Percentiles rank a stretch among this genome's conserved stretches.
These are phyloP conservation scores for Populus hybrid DNA, from an alignment of 441 rosid species.

Conservation along the genomic window DNA sequence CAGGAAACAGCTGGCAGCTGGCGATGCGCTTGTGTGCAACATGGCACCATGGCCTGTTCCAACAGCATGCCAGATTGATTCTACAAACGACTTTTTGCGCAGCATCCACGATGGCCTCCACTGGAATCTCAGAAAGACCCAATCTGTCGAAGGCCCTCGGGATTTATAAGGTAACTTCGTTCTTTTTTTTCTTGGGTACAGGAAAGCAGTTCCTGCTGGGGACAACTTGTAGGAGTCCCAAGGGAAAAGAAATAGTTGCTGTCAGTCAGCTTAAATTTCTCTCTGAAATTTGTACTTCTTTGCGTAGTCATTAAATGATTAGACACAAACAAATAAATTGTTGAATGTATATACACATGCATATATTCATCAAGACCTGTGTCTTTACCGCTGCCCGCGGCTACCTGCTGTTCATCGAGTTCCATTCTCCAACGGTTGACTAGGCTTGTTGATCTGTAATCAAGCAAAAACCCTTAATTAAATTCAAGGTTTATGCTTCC, in stretches of 20 bases:
- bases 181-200: background rate
- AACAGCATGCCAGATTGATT: constrained; percentile 82
- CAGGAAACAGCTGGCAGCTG: constrained; percentile 70
- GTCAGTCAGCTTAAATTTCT: background rate
- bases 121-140: constrained; percentile 89
- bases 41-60: constrained; percentile 99
- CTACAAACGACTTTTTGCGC: constrained; percentile 77
- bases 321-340: background rate
- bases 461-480: too few species aligned
- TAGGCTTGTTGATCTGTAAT: background rate
- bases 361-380: background rate
- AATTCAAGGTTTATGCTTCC: too few species aligned
- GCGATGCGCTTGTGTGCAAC: constrained; percentile 96
- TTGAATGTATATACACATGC: too few species aligned
- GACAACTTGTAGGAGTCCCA: background rate
- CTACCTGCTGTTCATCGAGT: background rate
- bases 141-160: constrained; percentile 73
- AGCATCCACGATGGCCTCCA: constrained; percentile 98
- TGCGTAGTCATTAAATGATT: background rate
- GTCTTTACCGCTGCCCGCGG: background rate
- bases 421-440: background rate
- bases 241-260: background rate
- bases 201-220: background rate
- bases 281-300: constrained; percentile 2
- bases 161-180: constrained; percentile 22